Evolutionary conservation across 1,284 basidiomycete genomes (phyloP).

Genomic region (Trichosporon sp.): DNA sequence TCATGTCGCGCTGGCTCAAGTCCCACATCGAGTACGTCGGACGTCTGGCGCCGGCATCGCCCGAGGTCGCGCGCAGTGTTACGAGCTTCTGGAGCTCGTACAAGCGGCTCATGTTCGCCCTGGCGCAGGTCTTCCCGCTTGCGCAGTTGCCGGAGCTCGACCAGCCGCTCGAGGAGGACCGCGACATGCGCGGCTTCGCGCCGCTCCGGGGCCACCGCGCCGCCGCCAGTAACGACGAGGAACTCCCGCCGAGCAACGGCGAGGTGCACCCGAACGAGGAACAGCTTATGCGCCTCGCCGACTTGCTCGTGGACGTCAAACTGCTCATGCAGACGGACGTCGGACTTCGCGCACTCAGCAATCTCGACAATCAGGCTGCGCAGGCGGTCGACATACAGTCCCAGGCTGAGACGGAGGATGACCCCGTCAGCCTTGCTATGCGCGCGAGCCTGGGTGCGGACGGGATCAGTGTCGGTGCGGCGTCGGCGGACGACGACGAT

Average conservation of each 20-base stretch:
- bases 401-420: constrained; percentile 69
- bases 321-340: constrained; percentile 49
- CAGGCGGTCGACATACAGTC: not conserved
- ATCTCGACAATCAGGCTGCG: not conserved
- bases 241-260: constrained; percentile 24
- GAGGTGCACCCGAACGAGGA: constrained; percentile 83
- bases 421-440: constrained; percentile 77
- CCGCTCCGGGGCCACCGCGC: constrained; percentile 62
- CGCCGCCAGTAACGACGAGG: constrained; percentile 39
- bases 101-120: constrained; percentile 66
- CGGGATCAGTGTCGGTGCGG: constrained; percentile 59
- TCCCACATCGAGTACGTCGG: constrained; percentile 73
- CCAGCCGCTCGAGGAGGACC: constrained; percentile 83
- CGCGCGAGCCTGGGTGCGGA: constrained; percentile 61
- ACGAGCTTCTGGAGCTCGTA: constrained; percentile 73
- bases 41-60: constrained; percentile 35
- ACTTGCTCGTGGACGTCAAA: constrained; percentile 76
- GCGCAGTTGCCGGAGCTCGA: constrained; percentile 66
- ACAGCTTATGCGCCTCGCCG: constrained; percentile 88
- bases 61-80: constrained; percentile 40
- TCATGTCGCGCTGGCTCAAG: constrained; percentile 85
- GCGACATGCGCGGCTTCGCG: constrained; percentile 83
- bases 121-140: constrained; percentile 72
- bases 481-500: constrained; percentile 43
- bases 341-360: constrained; percentile 22